Base-by-base conservation (phyloP, 2,329 filamentous ascomycete species). In the Ophiosphaerella herpotricha region DNA sequence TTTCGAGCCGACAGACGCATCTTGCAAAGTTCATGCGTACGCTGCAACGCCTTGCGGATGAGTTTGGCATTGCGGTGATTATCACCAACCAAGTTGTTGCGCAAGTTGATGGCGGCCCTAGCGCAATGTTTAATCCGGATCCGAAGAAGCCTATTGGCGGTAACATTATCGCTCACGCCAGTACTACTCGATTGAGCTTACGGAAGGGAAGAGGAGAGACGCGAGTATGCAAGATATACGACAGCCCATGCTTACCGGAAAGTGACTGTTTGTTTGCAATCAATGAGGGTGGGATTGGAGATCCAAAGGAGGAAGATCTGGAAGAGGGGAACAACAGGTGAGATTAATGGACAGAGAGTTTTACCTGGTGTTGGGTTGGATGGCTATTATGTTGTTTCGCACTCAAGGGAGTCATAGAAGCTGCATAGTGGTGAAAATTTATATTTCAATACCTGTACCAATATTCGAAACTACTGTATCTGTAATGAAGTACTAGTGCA, bases 21-120 rank as follows among this genome's bases (percentile, higher is more conserved):
- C 76, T 95, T 38, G 90, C 90, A 55, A 94, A 92, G 71, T 95
- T 95, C 70, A 88, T 95, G 88, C 85, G 90, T 46, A 91, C 85
- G 2, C 79, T 95, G 21, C 90, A 94, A 74, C 81, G 90, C 9
- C 81, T 94, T 21, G 85, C 84, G 12, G 85, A 87, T 60, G 85
- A 87, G 74, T 99, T 99, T 70, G 94, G 94, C 50, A 97, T 99
- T 63, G 94, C 94, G 0, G 94, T 99, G 7, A 91, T 99, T 63
- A 99, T 99, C 67, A 97, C 94, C 37, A 99, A 99, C 71, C 94
- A 99, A 74, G 94, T 99, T 26, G 95, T 99, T 35, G 94, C 94
- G 8, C 95, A 99, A 74, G 94, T 99, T 7, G 94, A 99, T 69
- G 94, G 94, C 56, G 94, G 94, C 3, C 92, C 93, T 26, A 93